Evolutionary conservation across 2,329 filamentous ascomycete species (phyloP).

Genomic region (Paraconiothyrium brasiliense): DNA sequence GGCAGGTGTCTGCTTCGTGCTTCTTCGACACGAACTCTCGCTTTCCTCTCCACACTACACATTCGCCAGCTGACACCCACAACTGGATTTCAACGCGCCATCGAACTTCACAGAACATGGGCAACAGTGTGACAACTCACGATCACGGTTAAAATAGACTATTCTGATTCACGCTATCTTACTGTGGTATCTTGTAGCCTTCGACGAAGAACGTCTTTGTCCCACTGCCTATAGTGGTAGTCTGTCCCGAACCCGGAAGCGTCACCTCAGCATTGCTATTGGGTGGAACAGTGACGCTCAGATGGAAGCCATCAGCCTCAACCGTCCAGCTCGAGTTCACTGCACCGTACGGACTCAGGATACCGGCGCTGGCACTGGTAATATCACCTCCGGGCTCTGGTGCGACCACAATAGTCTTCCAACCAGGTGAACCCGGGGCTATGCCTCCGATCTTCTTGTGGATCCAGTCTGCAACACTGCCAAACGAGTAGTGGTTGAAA

Average conservation of each 20-base stretch:
- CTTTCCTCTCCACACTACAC: too few relatives aligned
- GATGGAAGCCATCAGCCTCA: slow-evolving; percentile 9
- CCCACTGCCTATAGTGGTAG: slow-evolving; percentile 15
- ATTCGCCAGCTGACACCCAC: too few relatives aligned
- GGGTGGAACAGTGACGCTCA: slow-evolving; percentile 15
- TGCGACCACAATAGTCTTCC: slow-evolving; percentile 50
- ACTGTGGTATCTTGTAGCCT: slow-evolving; percentile 9
- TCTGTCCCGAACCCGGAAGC: slow-evolving; percentile 10
- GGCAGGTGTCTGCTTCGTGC: too few relatives aligned
- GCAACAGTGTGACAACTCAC: too few relatives aligned
- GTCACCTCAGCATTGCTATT: slow-evolving; percentile 13
- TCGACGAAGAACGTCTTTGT: slow-evolving; percentile 11
- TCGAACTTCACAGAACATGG: too few relatives aligned
- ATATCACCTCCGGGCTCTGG: slow-evolving; percentile 47
- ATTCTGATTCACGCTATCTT: neutral
- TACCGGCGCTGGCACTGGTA: slow-evolving; percentile 38
- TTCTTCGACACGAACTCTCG: too few relatives aligned
- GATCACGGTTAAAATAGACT: too few relatives aligned
- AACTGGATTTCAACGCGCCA: too few relatives aligned
- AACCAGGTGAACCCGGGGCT: slow-evolving; percentile 52
- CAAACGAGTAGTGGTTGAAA: slow-evolving; percentile 63
- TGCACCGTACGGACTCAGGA: slow-evolving; percentile 44
- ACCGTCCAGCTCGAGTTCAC: slow-evolving; percentile 38
- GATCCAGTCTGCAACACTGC: slow-evolving; percentile 60
- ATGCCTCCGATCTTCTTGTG: slow-evolving; percentile 57